Conservation (phyloP, 305 asterid species). For the Fraxinus dipetala region DNA sequence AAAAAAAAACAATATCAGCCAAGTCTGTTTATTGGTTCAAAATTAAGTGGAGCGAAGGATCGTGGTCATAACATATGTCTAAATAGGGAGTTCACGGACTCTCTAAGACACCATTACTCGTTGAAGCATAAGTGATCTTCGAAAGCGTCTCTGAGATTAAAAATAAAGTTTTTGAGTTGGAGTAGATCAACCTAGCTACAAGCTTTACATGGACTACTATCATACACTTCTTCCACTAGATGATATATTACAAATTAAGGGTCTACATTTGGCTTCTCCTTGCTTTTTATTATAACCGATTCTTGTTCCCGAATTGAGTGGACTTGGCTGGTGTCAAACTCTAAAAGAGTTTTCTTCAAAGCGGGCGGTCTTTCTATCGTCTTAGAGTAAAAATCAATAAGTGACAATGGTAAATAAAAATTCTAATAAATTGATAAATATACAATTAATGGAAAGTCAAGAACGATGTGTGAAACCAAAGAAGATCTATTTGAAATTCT, state of each 20-base stretch:
- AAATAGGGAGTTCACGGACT: not conserved
- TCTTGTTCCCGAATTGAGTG: not conserved
- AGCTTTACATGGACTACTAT: not conserved
- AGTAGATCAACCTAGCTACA: not conserved
- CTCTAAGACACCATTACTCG: not conserved
- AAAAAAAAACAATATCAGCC: not conserved
- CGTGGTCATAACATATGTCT: not conserved
- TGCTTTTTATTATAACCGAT: not conserved
- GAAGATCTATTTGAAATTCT: constrained; percentile 31
- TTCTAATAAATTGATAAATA: not conserved
- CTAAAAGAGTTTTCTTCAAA: too few species aligned
- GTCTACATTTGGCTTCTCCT: not conserved
- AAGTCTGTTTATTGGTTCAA: not conserved
- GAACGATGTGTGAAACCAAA: constrained; percentile 35
- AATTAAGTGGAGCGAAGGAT: not conserved
- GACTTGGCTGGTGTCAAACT: not conserved
- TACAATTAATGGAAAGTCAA: not conserved
- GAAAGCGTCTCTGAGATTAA: too few species aligned
- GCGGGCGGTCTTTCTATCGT: too few species aligned
- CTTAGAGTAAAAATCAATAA: not conserved
- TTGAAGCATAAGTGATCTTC: not conserved
- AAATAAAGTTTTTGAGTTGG: not conserved
- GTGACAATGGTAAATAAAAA: not conserved
- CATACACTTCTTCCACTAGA: not conserved
- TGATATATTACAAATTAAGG: not conserved